phyloP scores from a whole-genome alignment of 208 protist genomes.

The Trypanosoma grayi region DNA sequence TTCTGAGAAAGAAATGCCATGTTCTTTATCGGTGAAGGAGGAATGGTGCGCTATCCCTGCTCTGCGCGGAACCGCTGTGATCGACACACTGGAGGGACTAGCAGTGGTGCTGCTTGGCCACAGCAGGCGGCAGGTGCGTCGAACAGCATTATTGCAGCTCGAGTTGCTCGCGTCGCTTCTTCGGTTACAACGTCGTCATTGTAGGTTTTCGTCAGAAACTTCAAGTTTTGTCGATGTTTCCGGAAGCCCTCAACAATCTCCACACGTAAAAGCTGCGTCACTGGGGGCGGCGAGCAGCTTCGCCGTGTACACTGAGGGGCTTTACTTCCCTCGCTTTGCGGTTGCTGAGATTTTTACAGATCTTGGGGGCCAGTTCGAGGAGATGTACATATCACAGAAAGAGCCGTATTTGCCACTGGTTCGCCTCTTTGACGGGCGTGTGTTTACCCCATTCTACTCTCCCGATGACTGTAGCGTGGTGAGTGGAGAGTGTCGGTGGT shows the following conservation, averaged over 20 bases:
- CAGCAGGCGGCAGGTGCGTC: slow-evolving; percentile 1
- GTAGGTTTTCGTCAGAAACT: neutral
- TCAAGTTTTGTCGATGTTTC: neutral
- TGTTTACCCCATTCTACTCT: neutral
- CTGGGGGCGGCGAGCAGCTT: neutral
- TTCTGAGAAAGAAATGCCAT: neutral
- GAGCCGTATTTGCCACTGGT: slow-evolving; percentile 16
- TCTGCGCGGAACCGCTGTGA: neutral
- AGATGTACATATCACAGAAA: slow-evolving; percentile 20
- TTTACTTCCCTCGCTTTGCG: neutral
- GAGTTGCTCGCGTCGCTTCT: slow-evolving; percentile 20
- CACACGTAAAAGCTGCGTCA: neutral
- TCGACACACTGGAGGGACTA: slow-evolving; percentile 24
- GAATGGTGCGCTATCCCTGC: slow-evolving; percentile 15
- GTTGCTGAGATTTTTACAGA: slow-evolving; percentile 18
- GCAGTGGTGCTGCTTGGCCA: slow-evolving; percentile 21
- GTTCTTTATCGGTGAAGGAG: neutral
- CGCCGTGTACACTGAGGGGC: neutral
- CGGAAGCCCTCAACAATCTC: neutral
- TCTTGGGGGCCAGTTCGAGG: slow-evolving; percentile 18
- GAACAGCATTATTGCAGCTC: slow-evolving; percentile 5
- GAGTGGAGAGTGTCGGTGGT: no score
- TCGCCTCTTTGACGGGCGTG: neutral
- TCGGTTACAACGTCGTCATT: slow-evolving; percentile 10
- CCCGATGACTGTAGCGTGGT: neutral